Conservation (phyloP, 2,329 filamentous ascomycete species). For the Phialemoniopsis sp. region DNA sequence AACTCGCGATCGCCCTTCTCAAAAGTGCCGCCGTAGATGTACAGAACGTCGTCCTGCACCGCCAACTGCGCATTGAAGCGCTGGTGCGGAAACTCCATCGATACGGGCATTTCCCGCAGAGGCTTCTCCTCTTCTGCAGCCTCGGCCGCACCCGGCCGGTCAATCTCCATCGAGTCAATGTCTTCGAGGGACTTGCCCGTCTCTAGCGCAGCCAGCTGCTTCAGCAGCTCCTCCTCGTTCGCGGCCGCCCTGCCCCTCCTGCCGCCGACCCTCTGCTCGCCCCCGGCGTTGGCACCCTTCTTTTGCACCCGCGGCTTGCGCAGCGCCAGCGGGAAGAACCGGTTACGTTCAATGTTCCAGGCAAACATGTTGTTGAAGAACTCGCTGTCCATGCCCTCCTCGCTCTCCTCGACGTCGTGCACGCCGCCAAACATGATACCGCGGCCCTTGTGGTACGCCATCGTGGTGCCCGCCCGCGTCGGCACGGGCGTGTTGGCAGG, state of each 20-base stretch:
- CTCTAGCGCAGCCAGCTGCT: constrained; percentile 82
- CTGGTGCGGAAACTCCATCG: constrained; percentile 81
- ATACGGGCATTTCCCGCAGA: constrained; percentile 59
- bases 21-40: constrained; percentile 92
- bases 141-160: constrained; percentile 22
- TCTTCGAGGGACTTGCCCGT: constrained; percentile 63
- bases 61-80: constrained; percentile 89
- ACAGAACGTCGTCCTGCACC: constrained; percentile 88
- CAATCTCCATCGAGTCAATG: constrained; percentile 42
- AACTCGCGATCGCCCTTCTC: constrained; percentile 94
- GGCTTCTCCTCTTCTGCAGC: constrained; percentile 52
- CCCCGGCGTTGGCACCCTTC: constrained; percentile 40
- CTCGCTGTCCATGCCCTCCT: constrained; percentile 94
- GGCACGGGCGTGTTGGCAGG: constrained; percentile 86
- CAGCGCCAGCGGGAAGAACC: constrained; percentile 82
- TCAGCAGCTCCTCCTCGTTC: constrained; percentile 85
- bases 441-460: constrained; percentile 89
- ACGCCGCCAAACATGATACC: constrained; percentile 94
- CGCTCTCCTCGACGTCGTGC: constrained; percentile 84
- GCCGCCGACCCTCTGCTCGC: constrained; percentile 39
- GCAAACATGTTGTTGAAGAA: constrained; percentile 92
- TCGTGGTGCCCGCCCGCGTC: constrained; percentile 80
- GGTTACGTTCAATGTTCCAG: constrained; percentile 93
- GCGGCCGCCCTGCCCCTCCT: constrained; percentile 76
- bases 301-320: constrained; percentile 68